A percentile compares a stretch with the other conserved stretches of the same genome.
These are phyloP conservation scores for Phialophora macrospora DNA, from an alignment of 2,329 filamentous ascomycete species.

Conservation along the genomic window DNA sequence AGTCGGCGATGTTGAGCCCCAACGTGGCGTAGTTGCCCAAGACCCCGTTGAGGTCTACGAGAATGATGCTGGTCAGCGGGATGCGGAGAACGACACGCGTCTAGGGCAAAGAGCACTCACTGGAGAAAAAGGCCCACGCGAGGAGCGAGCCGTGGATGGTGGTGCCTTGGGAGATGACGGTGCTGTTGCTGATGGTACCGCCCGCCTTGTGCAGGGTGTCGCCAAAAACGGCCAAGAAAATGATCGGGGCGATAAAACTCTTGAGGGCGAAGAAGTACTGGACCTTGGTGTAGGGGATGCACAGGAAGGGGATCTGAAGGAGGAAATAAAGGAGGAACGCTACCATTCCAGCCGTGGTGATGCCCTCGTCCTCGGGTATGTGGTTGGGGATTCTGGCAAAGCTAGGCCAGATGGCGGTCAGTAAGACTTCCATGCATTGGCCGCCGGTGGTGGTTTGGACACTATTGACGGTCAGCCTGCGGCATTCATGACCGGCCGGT, in stretches of 20 bases:
- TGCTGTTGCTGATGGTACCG: constrained; percentile 36
- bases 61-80: constrained; percentile 18
- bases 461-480: constrained; percentile 21
- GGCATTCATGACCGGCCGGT: constrained; percentile 59
- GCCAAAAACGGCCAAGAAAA: constrained; percentile 36
- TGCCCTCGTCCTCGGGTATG: constrained; percentile 50
- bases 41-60: constrained; percentile 36
- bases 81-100: not conserved
- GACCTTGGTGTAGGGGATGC: constrained; percentile 41
- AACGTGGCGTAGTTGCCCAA: constrained; percentile 37
- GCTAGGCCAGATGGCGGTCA: constrained; percentile 55
- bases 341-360: constrained; percentile 54
- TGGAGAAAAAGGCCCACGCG: constrained; percentile 35
- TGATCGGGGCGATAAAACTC: constrained; percentile 35
- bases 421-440: constrained; percentile 35
- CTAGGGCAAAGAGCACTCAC: constrained; percentile 19
- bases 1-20: constrained; percentile 37
- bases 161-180: constrained; percentile 32
- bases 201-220: constrained; percentile 32
- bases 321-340: constrained; percentile 53
- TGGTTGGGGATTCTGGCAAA: constrained; percentile 51
- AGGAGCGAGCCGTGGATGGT: constrained; percentile 30
- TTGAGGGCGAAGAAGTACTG: constrained; percentile 38
- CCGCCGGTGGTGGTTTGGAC: constrained; percentile 37
- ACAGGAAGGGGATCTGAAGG: constrained; percentile 53